Percentiles rank a stretch among this genome's conserved stretches.
Conservation (phyloP, 2,329 filamentous ascomycete species). For the Stachybotrys elegans region DNA sequence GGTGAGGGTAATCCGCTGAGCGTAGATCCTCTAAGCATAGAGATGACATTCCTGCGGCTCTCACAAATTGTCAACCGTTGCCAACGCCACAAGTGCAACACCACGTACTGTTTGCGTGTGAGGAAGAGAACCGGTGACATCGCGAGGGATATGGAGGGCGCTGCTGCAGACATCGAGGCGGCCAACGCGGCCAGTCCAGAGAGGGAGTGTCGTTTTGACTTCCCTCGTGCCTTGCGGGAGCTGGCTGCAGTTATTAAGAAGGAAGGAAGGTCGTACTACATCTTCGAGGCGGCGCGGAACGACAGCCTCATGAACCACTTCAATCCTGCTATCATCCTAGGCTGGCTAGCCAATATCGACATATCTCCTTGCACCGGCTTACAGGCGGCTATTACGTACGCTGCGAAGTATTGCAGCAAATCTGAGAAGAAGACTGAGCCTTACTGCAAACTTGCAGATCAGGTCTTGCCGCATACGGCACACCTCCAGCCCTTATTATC, state of each 20-base stretch:
- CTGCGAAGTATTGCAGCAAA: slow-evolving; percentile 6
- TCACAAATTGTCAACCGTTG: slow-evolving; percentile 6
- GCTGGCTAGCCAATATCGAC: slow-evolving; percentile 5
- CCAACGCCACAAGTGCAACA: slow-evolving; percentile 6
- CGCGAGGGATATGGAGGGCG: slow-evolving; percentile 2
- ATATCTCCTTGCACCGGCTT: slow-evolving; percentile 4
- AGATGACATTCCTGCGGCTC: slow-evolving; percentile 6
- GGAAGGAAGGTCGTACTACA: slow-evolving; percentile 1
- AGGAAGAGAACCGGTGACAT: slow-evolving; percentile 3
- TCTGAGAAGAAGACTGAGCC: slow-evolving; percentile 4
- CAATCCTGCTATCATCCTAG: slow-evolving; percentile 5
- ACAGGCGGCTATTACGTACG: slow-evolving; percentile 5
- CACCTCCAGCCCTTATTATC: background rate
- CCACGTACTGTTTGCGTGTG: slow-evolving; percentile 5
- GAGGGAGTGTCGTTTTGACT: slow-evolving; percentile 4
- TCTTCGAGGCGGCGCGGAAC: slow-evolving; percentile 5
- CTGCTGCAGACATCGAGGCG: slow-evolving; percentile 3
- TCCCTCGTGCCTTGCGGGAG: slow-evolving; percentile 2
- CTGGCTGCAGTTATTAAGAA: slow-evolving; percentile 1
- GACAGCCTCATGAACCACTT: slow-evolving; percentile 5
- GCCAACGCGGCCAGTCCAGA: slow-evolving; percentile 1
- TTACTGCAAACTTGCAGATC: slow-evolving; percentile 1
- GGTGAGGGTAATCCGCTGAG: background rate
- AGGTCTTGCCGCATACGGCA: slow-evolving; percentile 1
- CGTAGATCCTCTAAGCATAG: slow-evolving; percentile 2